Evolutionary conservation across 2,329 filamentous ascomycete species (phyloP).

Genomic region (Talaromyces sp.): DNA sequence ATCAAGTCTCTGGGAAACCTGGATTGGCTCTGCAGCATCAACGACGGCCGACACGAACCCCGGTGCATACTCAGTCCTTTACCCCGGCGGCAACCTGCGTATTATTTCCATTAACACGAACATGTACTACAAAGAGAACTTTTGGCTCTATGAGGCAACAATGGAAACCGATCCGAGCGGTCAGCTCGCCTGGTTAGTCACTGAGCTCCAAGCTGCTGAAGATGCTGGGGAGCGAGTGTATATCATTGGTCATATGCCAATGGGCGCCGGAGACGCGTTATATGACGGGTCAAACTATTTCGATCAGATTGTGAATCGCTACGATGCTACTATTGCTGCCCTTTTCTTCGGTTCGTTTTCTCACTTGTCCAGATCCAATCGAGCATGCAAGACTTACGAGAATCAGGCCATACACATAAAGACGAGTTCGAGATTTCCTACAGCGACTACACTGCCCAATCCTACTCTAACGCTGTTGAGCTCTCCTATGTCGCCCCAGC

Average conservation of each 20-base stretch:
- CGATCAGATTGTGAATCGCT: conserved; percentile 52
- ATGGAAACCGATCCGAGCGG: conserved; percentile 51
- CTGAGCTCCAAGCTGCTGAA: conserved; percentile 53
- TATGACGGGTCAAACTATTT: conserved; percentile 50
- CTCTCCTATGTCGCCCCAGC: conserved; percentile 54
- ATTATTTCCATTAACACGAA: conserved; percentile 58
- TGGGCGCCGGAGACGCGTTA: conserved; percentile 49
- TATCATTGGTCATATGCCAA: conserved; percentile 56
- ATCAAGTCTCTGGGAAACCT: conserved; percentile 46
- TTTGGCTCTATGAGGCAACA: conserved; percentile 51
- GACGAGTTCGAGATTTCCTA: conserved; percentile 56
- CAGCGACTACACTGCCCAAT: conserved; percentile 43
- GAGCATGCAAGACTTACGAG: background rate
- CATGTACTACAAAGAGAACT: conserved; percentile 55
- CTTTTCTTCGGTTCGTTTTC: conserved; percentile 46
- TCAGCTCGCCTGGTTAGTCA: conserved; percentile 52
- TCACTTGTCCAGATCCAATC: background rate
- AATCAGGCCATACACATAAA: conserved; percentile 47
- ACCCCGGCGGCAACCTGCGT: conserved; percentile 48
- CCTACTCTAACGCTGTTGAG: conserved; percentile 42
- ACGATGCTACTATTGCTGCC: conserved; percentile 50
- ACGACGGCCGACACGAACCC: conserved; percentile 36
- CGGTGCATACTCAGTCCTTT: conserved; percentile 50
- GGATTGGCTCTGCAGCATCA: conserved; percentile 44
- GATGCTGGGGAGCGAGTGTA: conserved; percentile 51